These are phyloP conservation scores for Penicillium maclennaniae DNA, from an alignment of 495 filamentous ascomycete genomes.

Conservation along the genomic window DNA sequence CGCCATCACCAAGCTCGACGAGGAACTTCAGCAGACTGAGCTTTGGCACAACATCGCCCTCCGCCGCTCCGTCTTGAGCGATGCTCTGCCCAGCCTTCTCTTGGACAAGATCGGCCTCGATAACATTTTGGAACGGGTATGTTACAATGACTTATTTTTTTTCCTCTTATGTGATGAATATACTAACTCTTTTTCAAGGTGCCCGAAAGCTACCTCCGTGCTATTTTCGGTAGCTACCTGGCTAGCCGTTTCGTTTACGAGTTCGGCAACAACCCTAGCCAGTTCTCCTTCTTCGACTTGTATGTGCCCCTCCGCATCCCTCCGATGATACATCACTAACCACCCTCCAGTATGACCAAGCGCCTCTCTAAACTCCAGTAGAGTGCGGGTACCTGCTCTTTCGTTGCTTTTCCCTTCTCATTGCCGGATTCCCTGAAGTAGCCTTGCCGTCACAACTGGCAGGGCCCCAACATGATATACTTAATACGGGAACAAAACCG, in stretches of 20 bases:
- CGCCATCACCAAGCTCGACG: slow-evolving; percentile 91
- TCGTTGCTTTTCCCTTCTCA: slow-evolving; percentile 5
- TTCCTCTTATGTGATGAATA: slow-evolving; percentile 1
- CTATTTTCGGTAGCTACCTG: slow-evolving; percentile 94
- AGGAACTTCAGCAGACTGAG: slow-evolving; percentile 88
- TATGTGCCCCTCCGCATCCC: slow-evolving; percentile 45
- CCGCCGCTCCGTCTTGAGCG: slow-evolving; percentile 70
- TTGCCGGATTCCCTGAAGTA: not conserved
- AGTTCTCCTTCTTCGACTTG: slow-evolving; percentile 99
- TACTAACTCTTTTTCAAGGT: slow-evolving; percentile 51
- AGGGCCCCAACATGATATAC: slow-evolving; percentile 9
- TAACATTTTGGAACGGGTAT: slow-evolving; percentile 72
- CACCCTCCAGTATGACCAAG: slow-evolving; percentile 50
- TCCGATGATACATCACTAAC: not conserved
- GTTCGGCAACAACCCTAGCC: slow-evolving; percentile 85
- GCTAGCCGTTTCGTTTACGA: slow-evolving; percentile 95
- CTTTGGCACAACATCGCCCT: slow-evolving; percentile 83
- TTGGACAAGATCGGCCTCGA: slow-evolving; percentile 87
- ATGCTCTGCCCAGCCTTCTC: slow-evolving; percentile 82
- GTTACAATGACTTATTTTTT: slow-evolving; percentile 17
- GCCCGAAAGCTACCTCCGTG: slow-evolving; percentile 84
- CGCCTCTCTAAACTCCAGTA: slow-evolving; percentile 39
- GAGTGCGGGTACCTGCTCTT: slow-evolving; percentile 3
- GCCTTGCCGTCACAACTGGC: slow-evolving; percentile 1
- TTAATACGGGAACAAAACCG: slow-evolving; percentile 16